A percentile compares a stretch with the other conserved stretches of the same genome.
Conservation (phyloP, 768 basidiomycete genomes). For the Cystobasidium tubakii region DNA sequence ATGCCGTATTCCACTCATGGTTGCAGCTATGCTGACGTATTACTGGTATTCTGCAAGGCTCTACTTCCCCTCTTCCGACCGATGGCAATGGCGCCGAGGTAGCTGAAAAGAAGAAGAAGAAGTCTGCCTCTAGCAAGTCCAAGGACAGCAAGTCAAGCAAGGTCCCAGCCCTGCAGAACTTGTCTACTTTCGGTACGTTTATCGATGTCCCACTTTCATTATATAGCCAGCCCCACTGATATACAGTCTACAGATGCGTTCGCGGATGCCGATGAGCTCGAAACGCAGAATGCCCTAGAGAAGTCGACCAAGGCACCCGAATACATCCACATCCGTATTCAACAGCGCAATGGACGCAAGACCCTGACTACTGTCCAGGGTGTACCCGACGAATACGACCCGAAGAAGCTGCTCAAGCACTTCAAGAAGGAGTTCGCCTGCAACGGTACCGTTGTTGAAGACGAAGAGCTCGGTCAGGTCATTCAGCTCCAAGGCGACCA, state of each 20-base stretch:
- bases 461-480: slow-evolving; percentile 91
- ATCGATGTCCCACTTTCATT: not conserved
- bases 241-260: slow-evolving; percentile 14
- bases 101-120: slow-evolving; percentile 37
- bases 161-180: slow-evolving; percentile 19
- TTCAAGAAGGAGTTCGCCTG: slow-evolving; percentile 80
- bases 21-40: not conserved
- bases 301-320: slow-evolving; percentile 47
- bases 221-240: not conserved
- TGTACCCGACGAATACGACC: slow-evolving; percentile 88
- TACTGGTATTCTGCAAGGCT: not conserved
- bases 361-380: slow-evolving; percentile 96
- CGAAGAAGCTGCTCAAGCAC: slow-evolving; percentile 95
- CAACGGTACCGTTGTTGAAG: slow-evolving; percentile 91
- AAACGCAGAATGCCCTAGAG: slow-evolving; percentile 39
- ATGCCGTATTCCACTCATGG: not conserved
- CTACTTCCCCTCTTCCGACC: slow-evolving; percentile 16
- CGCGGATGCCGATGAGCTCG: slow-evolving; percentile 38
- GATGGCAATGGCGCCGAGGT: slow-evolving; percentile 19
- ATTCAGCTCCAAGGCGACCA: slow-evolving; percentile 99
- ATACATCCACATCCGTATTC: slow-evolving; percentile 93
- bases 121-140: slow-evolving; percentile 28
- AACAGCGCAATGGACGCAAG: slow-evolving; percentile 98
- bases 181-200: slow-evolving; percentile 32
- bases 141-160: slow-evolving; percentile 28